A percentile compares a stretch with the other conserved stretches of the same genome.
These are phyloP conservation scores for Centaurea solstitialis DNA, from an alignment of 129 eudicot genomes.

Conservation along the genomic window DNA sequence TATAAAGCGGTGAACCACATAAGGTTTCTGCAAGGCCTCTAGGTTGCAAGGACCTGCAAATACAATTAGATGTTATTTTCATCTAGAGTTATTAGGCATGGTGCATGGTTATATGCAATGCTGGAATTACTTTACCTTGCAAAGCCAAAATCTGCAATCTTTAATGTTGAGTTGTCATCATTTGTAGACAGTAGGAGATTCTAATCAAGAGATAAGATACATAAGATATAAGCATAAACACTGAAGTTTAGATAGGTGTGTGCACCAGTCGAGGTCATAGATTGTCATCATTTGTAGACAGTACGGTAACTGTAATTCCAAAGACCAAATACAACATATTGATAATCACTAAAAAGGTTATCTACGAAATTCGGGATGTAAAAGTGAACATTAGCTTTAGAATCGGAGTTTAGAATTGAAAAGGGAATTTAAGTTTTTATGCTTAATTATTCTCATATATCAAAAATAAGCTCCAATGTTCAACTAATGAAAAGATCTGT, in stretches of 20 bases:
- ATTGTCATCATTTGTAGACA: too few species aligned
- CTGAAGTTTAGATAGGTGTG: not conserved
- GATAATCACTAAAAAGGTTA: not conserved
- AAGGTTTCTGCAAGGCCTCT: conserved; percentile 92
- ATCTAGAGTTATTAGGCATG: not conserved
- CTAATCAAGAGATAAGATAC: conserved; percentile 43
- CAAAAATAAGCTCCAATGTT: too few species aligned
- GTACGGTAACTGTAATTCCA: not conserved
- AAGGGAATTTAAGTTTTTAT: not conserved
- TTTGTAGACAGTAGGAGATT: conserved; percentile 84
- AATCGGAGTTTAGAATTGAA: not conserved
- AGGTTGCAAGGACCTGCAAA: conserved; percentile 84
- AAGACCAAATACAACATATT: not conserved
- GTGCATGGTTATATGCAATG: not conserved
- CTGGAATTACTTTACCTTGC: conserved; percentile 60
- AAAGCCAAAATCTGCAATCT: conserved; percentile 99
- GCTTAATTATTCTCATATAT: too few species aligned
- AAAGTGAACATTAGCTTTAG: too few species aligned
- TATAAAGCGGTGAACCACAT: conserved; percentile 93
- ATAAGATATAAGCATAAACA: conserved; percentile 18
- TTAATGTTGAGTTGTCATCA: conserved; percentile 69
- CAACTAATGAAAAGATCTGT: too few species aligned
- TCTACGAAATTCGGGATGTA: not conserved
- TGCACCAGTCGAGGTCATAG: not conserved
- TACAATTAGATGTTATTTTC: conserved; percentile 11